Conservation (phyloP, 495 filamentous ascomycete genomes). For the Penicillium ucsense region DNA sequence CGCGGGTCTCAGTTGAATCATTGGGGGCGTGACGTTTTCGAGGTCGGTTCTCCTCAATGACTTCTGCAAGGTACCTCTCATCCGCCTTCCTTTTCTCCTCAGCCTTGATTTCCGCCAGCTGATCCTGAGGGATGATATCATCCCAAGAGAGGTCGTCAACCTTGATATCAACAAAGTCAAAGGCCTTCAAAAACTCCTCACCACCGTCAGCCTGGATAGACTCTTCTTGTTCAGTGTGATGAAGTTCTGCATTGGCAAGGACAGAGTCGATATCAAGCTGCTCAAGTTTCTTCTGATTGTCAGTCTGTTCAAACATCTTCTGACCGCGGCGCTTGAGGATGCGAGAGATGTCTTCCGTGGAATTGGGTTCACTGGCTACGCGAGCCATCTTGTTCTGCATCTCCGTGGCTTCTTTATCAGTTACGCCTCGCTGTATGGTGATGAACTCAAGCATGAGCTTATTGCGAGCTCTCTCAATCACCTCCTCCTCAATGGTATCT, state of each 20-base stretch:
- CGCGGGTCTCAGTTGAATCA: conserved; percentile 63
- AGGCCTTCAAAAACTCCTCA: conserved; percentile 84
- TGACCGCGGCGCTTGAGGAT: conserved; percentile 89
- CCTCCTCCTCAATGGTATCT: conserved; percentile 96
- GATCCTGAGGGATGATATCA: conserved; percentile 91
- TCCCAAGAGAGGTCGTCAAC: conserved; percentile 92
- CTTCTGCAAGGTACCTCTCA: conserved; percentile 68
- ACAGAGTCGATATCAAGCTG: conserved; percentile 98
- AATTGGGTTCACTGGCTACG: conserved; percentile 61
- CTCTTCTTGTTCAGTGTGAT: conserved; percentile 83
- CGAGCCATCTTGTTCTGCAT: conserved; percentile 62
- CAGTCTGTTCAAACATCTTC: conserved; percentile 94
- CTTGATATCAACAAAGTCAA: conserved; percentile 87
- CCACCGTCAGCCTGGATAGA: conserved; percentile 86
- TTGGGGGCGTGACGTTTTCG: conserved; percentile 67
- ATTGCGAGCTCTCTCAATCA: conserved; percentile 89
- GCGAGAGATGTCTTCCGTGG: conserved; percentile 81
- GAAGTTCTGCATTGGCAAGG: conserved; percentile 88
- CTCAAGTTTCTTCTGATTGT: conserved; percentile 91
- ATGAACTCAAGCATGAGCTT: conserved; percentile 98
- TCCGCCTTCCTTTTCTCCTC: conserved; percentile 79
- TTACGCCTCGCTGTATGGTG: conserved; percentile 93
- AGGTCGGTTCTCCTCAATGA: conserved; percentile 78
- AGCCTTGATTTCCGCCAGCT: conserved; percentile 77
- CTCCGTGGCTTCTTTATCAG: conserved; percentile 68